Evolutionary conservation across 2,329 filamentous ascomycete species (phyloP).

Genomic region (Dryadomyces quercivorus): DNA sequence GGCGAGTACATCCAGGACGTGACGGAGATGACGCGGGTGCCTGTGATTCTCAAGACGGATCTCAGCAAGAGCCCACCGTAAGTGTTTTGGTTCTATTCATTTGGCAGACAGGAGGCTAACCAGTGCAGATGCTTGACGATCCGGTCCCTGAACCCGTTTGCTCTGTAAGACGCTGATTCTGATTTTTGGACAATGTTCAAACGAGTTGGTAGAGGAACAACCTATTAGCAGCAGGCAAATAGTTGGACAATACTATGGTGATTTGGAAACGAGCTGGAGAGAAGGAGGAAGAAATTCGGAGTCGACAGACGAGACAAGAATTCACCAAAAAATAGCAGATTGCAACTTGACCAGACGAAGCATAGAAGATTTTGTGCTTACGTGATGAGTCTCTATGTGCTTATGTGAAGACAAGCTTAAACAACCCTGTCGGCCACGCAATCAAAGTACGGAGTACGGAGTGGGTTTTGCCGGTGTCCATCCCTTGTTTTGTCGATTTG

Average conservation of each 20-base stretch:
- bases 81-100: slow-evolving; percentile 26
- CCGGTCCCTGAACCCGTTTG: slow-evolving; percentile 69
- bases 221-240: not conserved
- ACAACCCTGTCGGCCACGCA: too few relatives aligned
- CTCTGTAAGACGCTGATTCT: slow-evolving; percentile 28
- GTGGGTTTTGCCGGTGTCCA: not conserved
- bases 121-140: slow-evolving; percentile 63
- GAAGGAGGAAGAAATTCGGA: too few relatives aligned
- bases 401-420: too few relatives aligned
- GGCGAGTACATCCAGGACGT: slow-evolving; percentile 98
- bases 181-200: not conserved
- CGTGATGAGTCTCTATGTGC: too few relatives aligned
- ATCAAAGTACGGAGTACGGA: too few relatives aligned
- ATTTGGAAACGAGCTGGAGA: too few relatives aligned
- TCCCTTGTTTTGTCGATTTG: not conserved
- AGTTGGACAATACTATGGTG: too few relatives aligned
- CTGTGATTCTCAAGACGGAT: slow-evolving; percentile 97
- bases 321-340: too few relatives aligned
- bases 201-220: not conserved
- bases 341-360: too few relatives aligned
- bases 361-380: too few relatives aligned
- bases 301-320: too few relatives aligned
- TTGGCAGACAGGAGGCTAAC: not conserved
- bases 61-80: slow-evolving; percentile 98
- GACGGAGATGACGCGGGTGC: slow-evolving; percentile 91